Evolutionary conservation across 2,329 filamentous ascomycete species (phyloP).

Genomic region (Diplocarpon mali): DNA sequence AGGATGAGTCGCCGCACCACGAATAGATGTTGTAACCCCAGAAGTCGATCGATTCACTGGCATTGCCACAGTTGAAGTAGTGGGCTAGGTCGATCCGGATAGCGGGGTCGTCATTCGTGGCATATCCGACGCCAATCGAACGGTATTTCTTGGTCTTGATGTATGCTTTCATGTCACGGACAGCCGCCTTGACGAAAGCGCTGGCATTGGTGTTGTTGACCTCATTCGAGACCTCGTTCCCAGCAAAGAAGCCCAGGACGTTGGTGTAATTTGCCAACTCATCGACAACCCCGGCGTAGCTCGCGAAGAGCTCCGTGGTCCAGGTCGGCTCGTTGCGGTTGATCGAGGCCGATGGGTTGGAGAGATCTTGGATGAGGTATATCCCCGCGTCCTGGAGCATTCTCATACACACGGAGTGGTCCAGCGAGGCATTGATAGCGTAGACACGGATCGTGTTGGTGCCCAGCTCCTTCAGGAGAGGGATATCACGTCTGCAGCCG

Average conservation of each 20-base stretch:
- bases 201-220: slow-evolving; percentile 81
- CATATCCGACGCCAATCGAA: slow-evolving; percentile 81
- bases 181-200: slow-evolving; percentile 93
- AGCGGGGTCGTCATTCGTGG: slow-evolving; percentile 80
- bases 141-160: slow-evolving; percentile 73
- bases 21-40: slow-evolving; percentile 99
- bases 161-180: slow-evolving; percentile 91
- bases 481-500: slow-evolving; percentile 75
- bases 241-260: slow-evolving; percentile 93
- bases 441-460: slow-evolving; percentile 96
- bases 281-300: slow-evolving; percentile 80
- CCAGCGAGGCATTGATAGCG: slow-evolving; percentile 66
- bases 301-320: slow-evolving; percentile 65
- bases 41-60: slow-evolving; percentile 69
- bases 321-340: slow-evolving; percentile 69
- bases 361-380: slow-evolving; percentile 88
- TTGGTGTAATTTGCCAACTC: slow-evolving; percentile 75
- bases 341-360: slow-evolving; percentile 73
- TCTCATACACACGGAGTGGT: slow-evolving; percentile 80
- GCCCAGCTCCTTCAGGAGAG: slow-evolving; percentile 62
- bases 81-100: slow-evolving; percentile 74
- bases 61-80: slow-evolving; percentile 87
- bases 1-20: slow-evolving; percentile 85
- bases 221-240: slow-evolving; percentile 92
- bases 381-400: slow-evolving; percentile 76